phyloP scores from a whole-genome alignment of 2,329 filamentous ascomycete species.

The Exutisphaerella laricina region DNA sequence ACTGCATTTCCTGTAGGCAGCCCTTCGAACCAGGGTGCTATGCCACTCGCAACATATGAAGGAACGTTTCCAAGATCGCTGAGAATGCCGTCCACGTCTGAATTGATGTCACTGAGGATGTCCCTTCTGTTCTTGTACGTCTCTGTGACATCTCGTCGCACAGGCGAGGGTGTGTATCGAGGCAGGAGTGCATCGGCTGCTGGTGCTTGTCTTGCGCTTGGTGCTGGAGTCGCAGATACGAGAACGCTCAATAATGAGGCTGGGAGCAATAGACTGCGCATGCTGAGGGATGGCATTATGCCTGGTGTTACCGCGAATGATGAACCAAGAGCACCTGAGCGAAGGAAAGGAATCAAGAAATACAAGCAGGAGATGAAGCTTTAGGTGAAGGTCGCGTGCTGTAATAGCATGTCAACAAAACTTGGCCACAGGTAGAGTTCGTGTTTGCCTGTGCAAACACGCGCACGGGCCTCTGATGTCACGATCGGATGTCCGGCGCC shows the following conservation, averaged over 20 bases:
- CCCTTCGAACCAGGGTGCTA: slow-evolving; percentile 62
- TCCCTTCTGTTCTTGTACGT: slow-evolving; percentile 43
- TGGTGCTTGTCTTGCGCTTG: slow-evolving; percentile 7
- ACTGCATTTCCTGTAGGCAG: slow-evolving; percentile 57
- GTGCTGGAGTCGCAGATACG: slow-evolving; percentile 23
- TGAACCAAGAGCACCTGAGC: not conserved
- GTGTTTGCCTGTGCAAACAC: not conserved
- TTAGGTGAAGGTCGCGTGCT: not conserved
- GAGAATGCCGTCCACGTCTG: slow-evolving; percentile 37
- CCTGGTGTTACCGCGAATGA: not conserved
- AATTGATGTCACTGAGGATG: slow-evolving; percentile 48
- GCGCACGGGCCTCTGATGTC: no score
- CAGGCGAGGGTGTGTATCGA: slow-evolving; percentile 46
- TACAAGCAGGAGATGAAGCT: not conserved
- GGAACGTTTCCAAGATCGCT: slow-evolving; percentile 51
- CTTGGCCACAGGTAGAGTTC: not conserved
- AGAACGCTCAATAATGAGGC: slow-evolving; percentile 25
- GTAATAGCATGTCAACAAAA: slow-evolving; percentile 1
- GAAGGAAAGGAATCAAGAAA: not conserved
- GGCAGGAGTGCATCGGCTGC: slow-evolving; percentile 33
- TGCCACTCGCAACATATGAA: slow-evolving; percentile 55
- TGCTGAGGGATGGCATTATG: slow-evolving; percentile 11
- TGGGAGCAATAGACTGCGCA: slow-evolving; percentile 23
- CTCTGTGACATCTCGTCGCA: slow-evolving; percentile 37
- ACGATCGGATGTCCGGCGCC: no score